Evolutionary conservation across 257 asterid species (phyloP), one percentile per base, ranked within the genome.

Genomic region (Primulina huaijiensis): DNA sequence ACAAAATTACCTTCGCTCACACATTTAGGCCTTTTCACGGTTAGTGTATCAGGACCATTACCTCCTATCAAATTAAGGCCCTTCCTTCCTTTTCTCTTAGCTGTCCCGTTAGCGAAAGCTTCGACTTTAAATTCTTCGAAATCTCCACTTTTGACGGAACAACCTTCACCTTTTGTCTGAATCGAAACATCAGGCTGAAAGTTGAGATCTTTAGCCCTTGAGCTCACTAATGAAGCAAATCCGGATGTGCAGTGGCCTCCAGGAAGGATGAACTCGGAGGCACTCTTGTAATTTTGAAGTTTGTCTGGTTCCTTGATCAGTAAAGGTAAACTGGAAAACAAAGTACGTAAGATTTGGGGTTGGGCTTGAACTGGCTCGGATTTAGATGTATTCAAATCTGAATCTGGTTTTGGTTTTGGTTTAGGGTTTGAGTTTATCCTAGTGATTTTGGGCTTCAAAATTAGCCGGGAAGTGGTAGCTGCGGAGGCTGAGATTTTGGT

Each of bases 1-100:
- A 93, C 99, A 77, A 93, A 93, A 77, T 93, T 93, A 57, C 97
- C 97, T 60, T 90, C 97, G 63, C 60, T 76, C 5, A 25, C 82
- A 75, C 79, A 56, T 76, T 83, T 93, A 37, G 72, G 82, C 86
- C 65, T 90, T 75, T 86, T 89, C 65, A 12, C 76, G 2, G 71
- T 34, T 56, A 46, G 30, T 21, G 72, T 11, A 67, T 80, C 77
- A 60, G 92, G 59, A 67, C 19, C 34, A 69, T 67, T 65, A 55
- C 71, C 76, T 29, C 90, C 90, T 60, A 93, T 80, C 70, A 87
- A 71, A 79, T 78, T 83, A 73, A 88, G 83, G 74, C 20, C 74
- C 38, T 77, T 84, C 71, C 84, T 87, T 58, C 34, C 78, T 59
- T 70, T 80, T 61, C 82, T 77, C 37, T 16, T 62, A 5, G 33